Conservation (phyloP, 306 rosid genomes). For the Citrullus amarus region DNA sequence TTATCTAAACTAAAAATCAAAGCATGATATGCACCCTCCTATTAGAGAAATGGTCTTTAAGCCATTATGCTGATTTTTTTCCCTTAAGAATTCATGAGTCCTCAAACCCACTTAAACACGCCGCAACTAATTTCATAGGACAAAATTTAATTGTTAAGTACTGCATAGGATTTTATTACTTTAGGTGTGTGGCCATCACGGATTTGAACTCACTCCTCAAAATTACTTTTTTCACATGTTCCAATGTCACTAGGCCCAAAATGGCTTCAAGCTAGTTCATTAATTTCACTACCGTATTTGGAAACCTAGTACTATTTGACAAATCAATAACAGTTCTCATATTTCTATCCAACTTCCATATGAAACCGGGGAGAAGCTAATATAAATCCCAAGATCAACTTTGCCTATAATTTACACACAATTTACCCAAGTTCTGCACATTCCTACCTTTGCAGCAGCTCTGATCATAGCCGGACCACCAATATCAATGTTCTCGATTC, state of each 20-base stretch:
- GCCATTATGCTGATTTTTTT: too few relatives aligned
- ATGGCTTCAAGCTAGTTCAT: neutral
- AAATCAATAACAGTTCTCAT: neutral
- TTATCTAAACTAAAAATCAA: neutral
- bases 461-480: slow-evolving; percentile 97
- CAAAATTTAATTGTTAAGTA: neutral
- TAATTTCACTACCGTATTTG: neutral
- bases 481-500: slow-evolving; percentile 91
- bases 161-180: neutral
- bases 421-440: neutral
- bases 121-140: neutral
- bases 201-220: neutral
- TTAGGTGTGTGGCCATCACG: neutral
- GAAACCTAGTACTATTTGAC: neutral
- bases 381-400: neutral
- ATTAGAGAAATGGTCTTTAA: neutral
- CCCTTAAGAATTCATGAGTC: neutral
- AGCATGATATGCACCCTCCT: neutral
- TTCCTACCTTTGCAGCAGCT: slow-evolving; percentile 89
- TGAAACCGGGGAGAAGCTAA: neutral
- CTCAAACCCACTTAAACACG: neutral
- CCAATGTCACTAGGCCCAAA: neutral
- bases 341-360: neutral
- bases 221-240: neutral
- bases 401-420: neutral